Conservation (phyloP, 441 rosid genomes). For the Melastoma candidum region DNA sequence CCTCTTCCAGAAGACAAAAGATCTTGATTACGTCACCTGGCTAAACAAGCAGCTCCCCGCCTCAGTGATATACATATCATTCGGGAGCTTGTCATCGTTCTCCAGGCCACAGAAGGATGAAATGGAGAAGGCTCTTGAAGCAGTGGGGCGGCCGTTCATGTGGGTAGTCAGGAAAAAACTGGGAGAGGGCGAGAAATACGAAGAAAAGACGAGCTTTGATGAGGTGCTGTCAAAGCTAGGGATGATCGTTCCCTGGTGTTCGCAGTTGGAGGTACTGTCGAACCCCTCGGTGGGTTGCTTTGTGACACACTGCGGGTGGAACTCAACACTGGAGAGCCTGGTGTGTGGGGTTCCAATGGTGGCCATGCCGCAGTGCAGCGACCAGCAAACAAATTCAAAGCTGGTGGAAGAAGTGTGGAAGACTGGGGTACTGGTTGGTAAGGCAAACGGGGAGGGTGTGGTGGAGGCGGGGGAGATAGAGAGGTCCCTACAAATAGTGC, state of each 20-base stretch:
- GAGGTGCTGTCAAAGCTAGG: slow-evolving; percentile 33
- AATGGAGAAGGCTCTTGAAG: slow-evolving; percentile 25
- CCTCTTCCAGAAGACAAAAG: slow-evolving; percentile 16
- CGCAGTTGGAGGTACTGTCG: slow-evolving; percentile 42
- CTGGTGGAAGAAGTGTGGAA: slow-evolving; percentile 40
- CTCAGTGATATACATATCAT: slow-evolving; percentile 49
- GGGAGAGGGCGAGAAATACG: slow-evolving; percentile 13
- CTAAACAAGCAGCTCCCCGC: slow-evolving; percentile 32
- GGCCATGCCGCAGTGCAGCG: slow-evolving; percentile 49
- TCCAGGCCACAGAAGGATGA: slow-evolving; percentile 40
- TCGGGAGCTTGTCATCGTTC: slow-evolving; percentile 32
- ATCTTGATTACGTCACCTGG: slow-evolving; percentile 28
- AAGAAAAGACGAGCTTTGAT: slow-evolving; percentile 17
- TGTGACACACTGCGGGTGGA: slow-evolving; percentile 65
- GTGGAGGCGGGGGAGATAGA: slow-evolving; percentile 35
- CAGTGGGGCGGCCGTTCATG: slow-evolving; percentile 28
- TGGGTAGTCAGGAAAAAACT: slow-evolving; percentile 32
- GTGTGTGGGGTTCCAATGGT: slow-evolving; percentile 43
- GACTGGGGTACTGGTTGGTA: slow-evolving; percentile 34
- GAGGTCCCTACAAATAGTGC: slow-evolving; percentile 39
- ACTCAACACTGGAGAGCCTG: slow-evolving; percentile 44
- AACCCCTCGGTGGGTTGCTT: slow-evolving; percentile 52
- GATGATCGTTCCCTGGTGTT: slow-evolving; percentile 50
- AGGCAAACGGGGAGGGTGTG: slow-evolving; percentile 20
- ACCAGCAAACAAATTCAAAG: slow-evolving; percentile 50